These are phyloP conservation scores for Zychaea mexicana DNA, from an alignment of 371 early-diverging fungal genomes.

Conservation along the genomic window DNA sequence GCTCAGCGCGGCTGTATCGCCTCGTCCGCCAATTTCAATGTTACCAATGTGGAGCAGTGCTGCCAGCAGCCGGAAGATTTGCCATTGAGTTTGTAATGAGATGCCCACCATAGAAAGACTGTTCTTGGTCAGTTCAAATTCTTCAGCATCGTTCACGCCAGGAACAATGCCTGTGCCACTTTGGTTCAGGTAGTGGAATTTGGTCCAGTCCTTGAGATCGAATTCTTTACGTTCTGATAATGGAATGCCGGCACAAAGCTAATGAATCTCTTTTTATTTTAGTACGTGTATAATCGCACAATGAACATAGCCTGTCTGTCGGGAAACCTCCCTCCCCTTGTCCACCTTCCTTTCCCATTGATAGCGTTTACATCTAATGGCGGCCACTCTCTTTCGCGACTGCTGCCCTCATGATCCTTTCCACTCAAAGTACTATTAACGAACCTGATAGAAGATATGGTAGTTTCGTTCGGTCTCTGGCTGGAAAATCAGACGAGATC, in stretches of 20 bases:
- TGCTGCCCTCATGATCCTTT: no score
- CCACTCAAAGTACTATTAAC: no score
- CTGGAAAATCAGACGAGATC: conserved; percentile 96
- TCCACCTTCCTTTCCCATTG: no score
- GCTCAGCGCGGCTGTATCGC: conserved; percentile 62
- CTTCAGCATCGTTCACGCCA: conserved; percentile 90
- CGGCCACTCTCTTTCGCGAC: no score
- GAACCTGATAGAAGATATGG: conserved; percentile 97
- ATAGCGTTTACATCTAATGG: no score
- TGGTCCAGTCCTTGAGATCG: conserved; percentile 73
- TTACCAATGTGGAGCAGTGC: conserved; percentile 93
- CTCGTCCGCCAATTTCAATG: conserved; percentile 78
- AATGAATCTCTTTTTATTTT: no score
- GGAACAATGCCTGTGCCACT: conserved; percentile 81
- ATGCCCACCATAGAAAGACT: conserved; percentile 88
- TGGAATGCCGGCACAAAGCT: conserved; percentile 89
- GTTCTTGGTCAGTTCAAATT: conserved; percentile 87
- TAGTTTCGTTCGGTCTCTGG: conserved; percentile 95
- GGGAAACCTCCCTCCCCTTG: no score
- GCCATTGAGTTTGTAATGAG: conserved; percentile 82
- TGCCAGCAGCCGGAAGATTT: conserved; percentile 87
- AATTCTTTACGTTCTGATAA: conserved; percentile 80
- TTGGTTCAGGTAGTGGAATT: conserved; percentile 87
- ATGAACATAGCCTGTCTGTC: no score
- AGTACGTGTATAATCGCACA: no score